Percentiles rank a stretch among this genome's conserved stretches.
Evolutionary conservation across 2,329 filamentous ascomycete species (phyloP).

Genomic region (Sporothrix humicola): DNA sequence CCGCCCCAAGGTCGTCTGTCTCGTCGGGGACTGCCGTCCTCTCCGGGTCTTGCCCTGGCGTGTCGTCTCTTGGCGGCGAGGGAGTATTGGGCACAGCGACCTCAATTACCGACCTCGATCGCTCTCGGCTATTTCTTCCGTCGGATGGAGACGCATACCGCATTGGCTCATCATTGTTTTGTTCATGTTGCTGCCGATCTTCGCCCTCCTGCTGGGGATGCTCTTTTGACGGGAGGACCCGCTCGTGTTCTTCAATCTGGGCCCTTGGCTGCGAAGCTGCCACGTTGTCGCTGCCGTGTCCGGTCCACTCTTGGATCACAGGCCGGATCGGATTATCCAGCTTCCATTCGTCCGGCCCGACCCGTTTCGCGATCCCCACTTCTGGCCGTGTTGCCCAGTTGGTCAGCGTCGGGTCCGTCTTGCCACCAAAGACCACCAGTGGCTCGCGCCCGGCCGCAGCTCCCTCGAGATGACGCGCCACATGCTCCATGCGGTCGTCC

Average conservation of each 20-base stretch:
- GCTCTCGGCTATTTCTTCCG: constrained; percentile 24
- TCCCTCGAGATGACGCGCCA: constrained; percentile 77
- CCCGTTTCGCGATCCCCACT: constrained; percentile 48
- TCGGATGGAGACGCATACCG: neutral
- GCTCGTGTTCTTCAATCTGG: neutral
- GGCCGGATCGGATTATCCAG: constrained; percentile 40
- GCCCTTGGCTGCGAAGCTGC: neutral
- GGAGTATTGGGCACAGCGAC: constrained; percentile 31
- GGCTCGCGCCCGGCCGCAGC: constrained; percentile 46
- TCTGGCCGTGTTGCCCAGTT: constrained; percentile 49
- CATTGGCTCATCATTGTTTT: neutral
- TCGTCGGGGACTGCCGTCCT: neutral
- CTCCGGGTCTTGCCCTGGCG: neutral
- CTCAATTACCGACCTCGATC: constrained; percentile 37
- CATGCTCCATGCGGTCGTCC: constrained; percentile 87
- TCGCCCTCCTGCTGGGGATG: neutral
- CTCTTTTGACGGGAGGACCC: neutral
- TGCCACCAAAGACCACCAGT: constrained; percentile 49
- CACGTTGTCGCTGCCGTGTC: neutral
- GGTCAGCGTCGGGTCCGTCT: constrained; percentile 48
- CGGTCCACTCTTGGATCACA: constrained; percentile 37
- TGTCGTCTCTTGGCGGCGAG: neutral
- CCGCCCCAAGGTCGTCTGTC: neutral
- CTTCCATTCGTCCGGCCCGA: constrained; percentile 36
- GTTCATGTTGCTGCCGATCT: neutral